Evolutionary conservation across 2,329 filamentous ascomycete genomes (phyloP).

Genomic region (Gnomoniopsis smithogilvyi): DNA sequence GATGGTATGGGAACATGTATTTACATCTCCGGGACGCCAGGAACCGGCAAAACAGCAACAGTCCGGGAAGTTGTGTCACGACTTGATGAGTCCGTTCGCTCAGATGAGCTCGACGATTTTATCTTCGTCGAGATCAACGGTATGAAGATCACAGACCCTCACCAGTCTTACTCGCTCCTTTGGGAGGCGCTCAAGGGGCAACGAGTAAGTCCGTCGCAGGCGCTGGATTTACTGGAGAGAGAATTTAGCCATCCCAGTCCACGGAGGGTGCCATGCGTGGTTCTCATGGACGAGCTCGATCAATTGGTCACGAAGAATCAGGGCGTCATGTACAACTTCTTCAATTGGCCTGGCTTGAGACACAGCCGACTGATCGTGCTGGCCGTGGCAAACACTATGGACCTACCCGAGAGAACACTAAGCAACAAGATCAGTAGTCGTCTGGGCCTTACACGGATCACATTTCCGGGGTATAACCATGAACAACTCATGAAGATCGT

Average conservation of each 20-base stretch:
- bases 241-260: conserved; percentile 93
- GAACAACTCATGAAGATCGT: conserved; percentile 98
- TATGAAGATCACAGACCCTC: conserved; percentile 98
- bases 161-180: conserved; percentile 90
- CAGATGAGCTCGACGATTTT: conserved; percentile 95
- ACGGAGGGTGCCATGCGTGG: conserved; percentile 88
- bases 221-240: conserved; percentile 82
- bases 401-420: conserved; percentile 89
- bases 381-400: conserved; percentile 98
- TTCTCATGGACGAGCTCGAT: conserved; percentile 97
- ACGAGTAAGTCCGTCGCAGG: conserved; percentile 86
- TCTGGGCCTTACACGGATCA: conserved; percentile 83
- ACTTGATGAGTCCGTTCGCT: conserved; percentile 80
- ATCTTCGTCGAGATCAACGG: conserved; percentile 99
- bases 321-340: conserved; percentile 99
- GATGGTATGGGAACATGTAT: conserved; percentile 95
- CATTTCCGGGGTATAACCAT: conserved; percentile 95
- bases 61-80: conserved; percentile 91
- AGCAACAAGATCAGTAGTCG: conserved; percentile 98
- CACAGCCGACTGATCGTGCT: conserved; percentile 94
- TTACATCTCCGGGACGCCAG: conserved; percentile 98
- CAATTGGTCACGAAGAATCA: conserved; percentile 98
- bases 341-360: conserved; percentile 93
- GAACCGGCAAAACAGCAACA: conserved; percentile 95
- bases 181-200: conserved; percentile 97